A percentile compares a stretch with the other conserved stretches of the same genome.
These are phyloP conservation scores for Salix koriyanagi DNA, from an alignment of 345 rosid genomes.

Conservation along the genomic window DNA sequence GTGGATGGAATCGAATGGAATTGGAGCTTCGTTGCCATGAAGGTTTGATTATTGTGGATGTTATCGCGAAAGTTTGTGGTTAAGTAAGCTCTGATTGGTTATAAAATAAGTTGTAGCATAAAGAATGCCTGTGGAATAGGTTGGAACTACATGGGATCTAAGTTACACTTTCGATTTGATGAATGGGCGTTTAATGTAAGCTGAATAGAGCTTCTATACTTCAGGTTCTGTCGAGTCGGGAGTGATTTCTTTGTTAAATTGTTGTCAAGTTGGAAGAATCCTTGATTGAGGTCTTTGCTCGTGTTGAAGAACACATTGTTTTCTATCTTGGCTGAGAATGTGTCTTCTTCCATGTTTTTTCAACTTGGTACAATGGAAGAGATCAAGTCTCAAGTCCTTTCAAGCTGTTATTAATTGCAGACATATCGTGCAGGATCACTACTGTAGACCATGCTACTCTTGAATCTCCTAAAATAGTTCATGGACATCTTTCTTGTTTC, in stretches of 20 bases:
- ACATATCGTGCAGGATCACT: background rate
- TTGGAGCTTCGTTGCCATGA: background rate
- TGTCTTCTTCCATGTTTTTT: background rate
- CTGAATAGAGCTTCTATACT: background rate
- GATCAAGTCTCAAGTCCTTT: background rate
- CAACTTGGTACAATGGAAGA: background rate
- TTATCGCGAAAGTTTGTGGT: background rate
- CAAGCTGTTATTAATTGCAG: background rate
- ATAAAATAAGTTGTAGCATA: background rate
- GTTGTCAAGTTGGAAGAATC: background rate
- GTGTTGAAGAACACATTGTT: background rate
- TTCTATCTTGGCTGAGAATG: background rate
- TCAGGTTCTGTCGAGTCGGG: background rate
- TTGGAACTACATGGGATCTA: background rate
- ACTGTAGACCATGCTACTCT: background rate
- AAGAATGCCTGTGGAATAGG: background rate
- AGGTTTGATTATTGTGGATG: background rate
- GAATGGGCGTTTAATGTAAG: background rate
- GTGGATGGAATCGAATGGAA: background rate
- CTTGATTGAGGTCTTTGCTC: background rate
- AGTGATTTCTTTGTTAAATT: background rate
- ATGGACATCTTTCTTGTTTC: background rate
- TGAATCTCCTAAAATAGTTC: background rate
- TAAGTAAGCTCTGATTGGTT: background rate
- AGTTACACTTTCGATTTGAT: background rate